Base-by-base conservation (phyloP, 78 protist species). In the Mastigamoeba balamuthi region DNA sequence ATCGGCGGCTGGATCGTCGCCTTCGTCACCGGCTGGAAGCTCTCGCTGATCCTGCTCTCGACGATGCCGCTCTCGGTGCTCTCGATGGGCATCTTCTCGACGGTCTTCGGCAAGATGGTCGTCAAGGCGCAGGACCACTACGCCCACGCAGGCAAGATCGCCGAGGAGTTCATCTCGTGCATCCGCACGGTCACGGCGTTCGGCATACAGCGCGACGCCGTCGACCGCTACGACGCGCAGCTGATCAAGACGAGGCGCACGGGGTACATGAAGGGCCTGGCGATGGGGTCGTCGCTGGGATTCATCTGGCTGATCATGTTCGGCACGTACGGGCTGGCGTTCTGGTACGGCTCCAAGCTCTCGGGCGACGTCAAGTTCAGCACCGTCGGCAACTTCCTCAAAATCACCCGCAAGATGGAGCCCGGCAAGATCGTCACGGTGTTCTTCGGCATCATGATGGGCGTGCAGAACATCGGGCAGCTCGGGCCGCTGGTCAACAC, bases 141-240 rank as follows among this genome's bases (percentile, higher is more conserved):
- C 53, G 87, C 88, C 17, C 64, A 76, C 23, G 93, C 93, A 0
- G 93, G 90, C 52, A 78, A 73, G 37, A 72, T 82, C 35, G 91
- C 91, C 23, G 80, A 86, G 35, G 88, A 89, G 76, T 76, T 63
- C 43, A 72, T 89, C 41, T 77, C 78, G 4, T 30, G 74, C 1
- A 75, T 89, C 66, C 83, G 93, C 64, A 89, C 93, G 0, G 90
- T 89, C 39, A 69, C 66, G 8, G 76, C 93, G 1, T 84, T 89
- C 66, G 77, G 83, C 53, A 73, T 84, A 40, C 83, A 88, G 58
- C 30, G 5, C 33, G 4, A 10, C 6, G 82, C 65, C 4, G 27
- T 23, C 37, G 42, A 41, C 29, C 41, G 38, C 17, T 88, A 81
- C 44, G 74, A 44, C 29, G 92, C 89, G 1, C 9, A 77, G n/a